These are phyloP conservation scores for Podospora appendiculata DNA, from an alignment of 495 filamentous ascomycete species.

Conservation along the genomic window DNA sequence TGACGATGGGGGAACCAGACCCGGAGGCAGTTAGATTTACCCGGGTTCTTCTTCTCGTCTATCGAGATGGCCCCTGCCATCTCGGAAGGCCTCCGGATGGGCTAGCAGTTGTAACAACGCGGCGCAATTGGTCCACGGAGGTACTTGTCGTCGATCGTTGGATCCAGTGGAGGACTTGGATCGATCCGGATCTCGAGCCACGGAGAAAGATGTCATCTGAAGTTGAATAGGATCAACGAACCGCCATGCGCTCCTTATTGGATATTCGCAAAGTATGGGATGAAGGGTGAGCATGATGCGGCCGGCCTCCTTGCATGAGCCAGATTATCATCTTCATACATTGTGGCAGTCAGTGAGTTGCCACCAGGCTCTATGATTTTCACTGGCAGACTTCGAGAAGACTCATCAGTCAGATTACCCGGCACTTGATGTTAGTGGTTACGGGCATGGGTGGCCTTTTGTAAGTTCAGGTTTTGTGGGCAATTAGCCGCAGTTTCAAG, in stretches of 20 bases:
- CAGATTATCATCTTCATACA: slow-evolving; percentile 10
- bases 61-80: slow-evolving; percentile 13
- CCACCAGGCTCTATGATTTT: slow-evolving; percentile 16
- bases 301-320: slow-evolving; percentile 9
- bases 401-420: slow-evolving; percentile 23
- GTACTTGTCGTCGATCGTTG: neutral
- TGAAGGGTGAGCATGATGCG: slow-evolving; percentile 9
- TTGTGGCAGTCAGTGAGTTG: slow-evolving; percentile 8
- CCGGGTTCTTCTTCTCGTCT: slow-evolving; percentile 25
- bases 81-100: slow-evolving; percentile 2
- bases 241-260: slow-evolving; percentile 8
- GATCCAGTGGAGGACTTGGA: too few species aligned
- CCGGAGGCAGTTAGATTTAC: slow-evolving; percentile 17
- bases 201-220: too few species aligned
- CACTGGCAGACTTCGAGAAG: slow-evolving; percentile 25
- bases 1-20: slow-evolving; percentile 6
- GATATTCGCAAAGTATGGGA: slow-evolving; percentile 14
- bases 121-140: slow-evolving; percentile 5
- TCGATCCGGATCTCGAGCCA: too few species aligned
- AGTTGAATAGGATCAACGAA: slow-evolving; percentile 7
- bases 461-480: slow-evolving; percentile 17
- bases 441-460: slow-evolving; percentile 2
- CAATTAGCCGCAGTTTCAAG: slow-evolving; percentile 32
- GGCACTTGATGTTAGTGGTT: slow-evolving; percentile 10
- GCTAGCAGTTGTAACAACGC: neutral